phyloP scores from a whole-genome alignment of 108 stramenopile genomes.

The Fistulifera pelliculosa region DNA sequence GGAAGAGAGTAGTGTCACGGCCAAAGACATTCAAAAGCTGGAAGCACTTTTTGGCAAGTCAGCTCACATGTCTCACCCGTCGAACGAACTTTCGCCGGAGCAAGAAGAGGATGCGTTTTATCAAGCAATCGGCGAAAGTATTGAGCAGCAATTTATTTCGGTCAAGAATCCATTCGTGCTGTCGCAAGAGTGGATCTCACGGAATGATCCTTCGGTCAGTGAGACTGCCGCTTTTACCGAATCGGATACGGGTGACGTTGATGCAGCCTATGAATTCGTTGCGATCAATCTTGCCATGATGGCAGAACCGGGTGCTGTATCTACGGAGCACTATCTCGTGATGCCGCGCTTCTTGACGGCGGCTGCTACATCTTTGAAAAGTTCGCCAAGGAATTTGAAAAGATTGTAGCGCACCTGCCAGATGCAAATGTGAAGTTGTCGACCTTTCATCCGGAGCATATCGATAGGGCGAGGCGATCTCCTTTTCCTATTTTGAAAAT shows the following conservation, averaged over 20 bases:
- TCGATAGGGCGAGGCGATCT: conserved; percentile 38
- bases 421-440: conserved; percentile 30
- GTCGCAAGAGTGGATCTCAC: conserved; percentile 62
- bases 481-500: conserved; percentile 59
- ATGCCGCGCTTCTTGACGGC: conserved; percentile 58
- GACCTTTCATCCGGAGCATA: conserved; percentile 69
- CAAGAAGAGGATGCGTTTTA: conserved; percentile 58
- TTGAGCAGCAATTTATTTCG: conserved; percentile 30
- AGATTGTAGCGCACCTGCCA: conserved; percentile 42
- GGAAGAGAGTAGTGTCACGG: conserved; percentile 20
- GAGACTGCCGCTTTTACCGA: conserved; percentile 42
- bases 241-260: conserved; percentile 46
- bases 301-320: conserved; percentile 13
- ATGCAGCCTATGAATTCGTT: conserved; percentile 76
- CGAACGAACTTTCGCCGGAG: conserved; percentile 15
- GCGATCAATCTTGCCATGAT: conserved; percentile 75
- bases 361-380: conserved; percentile 69
- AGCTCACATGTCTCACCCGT: conserved; percentile 16
- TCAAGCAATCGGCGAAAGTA: conserved; percentile 50
- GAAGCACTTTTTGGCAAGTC: conserved; percentile 61
- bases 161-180: conserved; percentile 38
- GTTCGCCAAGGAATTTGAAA: conserved; percentile 39
- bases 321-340: conserved; percentile 57
- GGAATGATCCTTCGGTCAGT: conserved; percentile 40
- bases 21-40: conserved; percentile 53